Evolutionary conservation across 176 grass and related monocot species (phyloP).

Genomic region (Tuctoria greenei): DNA sequence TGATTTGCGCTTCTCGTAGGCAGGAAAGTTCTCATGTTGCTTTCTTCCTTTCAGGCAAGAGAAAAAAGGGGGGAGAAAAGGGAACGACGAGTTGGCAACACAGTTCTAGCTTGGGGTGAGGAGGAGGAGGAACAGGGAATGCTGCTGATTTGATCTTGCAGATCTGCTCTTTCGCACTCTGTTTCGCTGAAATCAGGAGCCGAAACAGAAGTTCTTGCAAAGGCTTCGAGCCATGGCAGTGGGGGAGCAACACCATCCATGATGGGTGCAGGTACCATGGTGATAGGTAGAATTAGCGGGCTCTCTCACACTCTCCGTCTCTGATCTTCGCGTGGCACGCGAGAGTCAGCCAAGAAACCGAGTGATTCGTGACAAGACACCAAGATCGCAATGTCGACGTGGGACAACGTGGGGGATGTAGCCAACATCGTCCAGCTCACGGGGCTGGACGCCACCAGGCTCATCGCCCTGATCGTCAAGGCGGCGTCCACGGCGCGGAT

Average conservation of each 20-base stretch:
- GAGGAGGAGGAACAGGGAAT: neutral
- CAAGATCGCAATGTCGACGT: constrained; percentile 45
- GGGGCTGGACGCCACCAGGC: constrained; percentile 67
- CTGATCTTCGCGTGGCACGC: neutral
- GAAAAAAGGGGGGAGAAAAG: neutral
- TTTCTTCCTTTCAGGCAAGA: neutral
- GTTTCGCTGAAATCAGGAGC: neutral
- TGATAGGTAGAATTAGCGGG: neutral
- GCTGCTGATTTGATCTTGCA: constrained; percentile 13
- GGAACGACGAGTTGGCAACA: neutral
- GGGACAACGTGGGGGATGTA: constrained; percentile 56
- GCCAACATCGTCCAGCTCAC: constrained; percentile 67
- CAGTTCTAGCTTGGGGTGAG: neutral
- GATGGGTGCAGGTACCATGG: neutral
- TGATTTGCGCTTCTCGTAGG: neutral
- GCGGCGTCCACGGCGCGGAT: constrained; percentile 70
- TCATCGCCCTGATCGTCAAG: constrained; percentile 71
- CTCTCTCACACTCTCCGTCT: neutral
- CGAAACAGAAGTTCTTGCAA: neutral
- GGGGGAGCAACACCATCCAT: neutral
- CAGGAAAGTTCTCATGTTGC: neutral
- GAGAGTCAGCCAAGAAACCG: neutral
- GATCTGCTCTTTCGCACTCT: constrained; percentile 27
- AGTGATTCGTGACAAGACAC: neutral
- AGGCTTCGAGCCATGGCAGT: constrained; percentile 10